A percentile compares a stretch with the other conserved stretches of the same genome.
Evolutionary conservation across 495 filamentous ascomycete species (phyloP).

Genomic region (Penicillium taxi): DNA sequence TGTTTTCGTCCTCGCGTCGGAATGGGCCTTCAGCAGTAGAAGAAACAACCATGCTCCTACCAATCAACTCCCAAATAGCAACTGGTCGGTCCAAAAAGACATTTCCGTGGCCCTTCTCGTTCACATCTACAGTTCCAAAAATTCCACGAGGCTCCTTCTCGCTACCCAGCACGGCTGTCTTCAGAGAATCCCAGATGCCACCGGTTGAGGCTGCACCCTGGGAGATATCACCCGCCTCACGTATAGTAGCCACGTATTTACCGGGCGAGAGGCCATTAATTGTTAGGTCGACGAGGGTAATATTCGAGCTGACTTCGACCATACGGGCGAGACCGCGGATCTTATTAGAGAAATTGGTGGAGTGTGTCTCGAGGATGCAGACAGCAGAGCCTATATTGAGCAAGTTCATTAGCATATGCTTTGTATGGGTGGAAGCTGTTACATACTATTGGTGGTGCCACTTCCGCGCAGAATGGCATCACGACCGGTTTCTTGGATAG

Average conservation of each 20-base stretch:
- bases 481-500: slow-evolving; percentile 82
- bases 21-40: slow-evolving; percentile 42
- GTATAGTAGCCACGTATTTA: slow-evolving; percentile 71
- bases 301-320: slow-evolving; percentile 65
- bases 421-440: not conserved
- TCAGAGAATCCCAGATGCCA: slow-evolving; percentile 63
- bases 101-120: slow-evolving; percentile 52
- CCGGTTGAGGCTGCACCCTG: slow-evolving; percentile 72
- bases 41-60: slow-evolving; percentile 77
- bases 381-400: slow-evolving; percentile 68
- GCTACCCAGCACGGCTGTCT: slow-evolving; percentile 41
- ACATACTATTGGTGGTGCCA: slow-evolving; percentile 72
- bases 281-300: slow-evolving; percentile 81
- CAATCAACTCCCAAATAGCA: slow-evolving; percentile 92
- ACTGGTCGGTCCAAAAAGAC: slow-evolving; percentile 73
- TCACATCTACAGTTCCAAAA: slow-evolving; percentile 68
- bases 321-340: slow-evolving; percentile 73
- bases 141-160: slow-evolving; percentile 50
- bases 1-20: slow-evolving; percentile 65
- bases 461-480: slow-evolving; percentile 92
- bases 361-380: slow-evolving; percentile 91
- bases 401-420: not conserved
- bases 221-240: slow-evolving; percentile 85
- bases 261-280: slow-evolving; percentile 78
- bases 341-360: slow-evolving; percentile 45